phyloP scores from a whole-genome alignment of 768 basidiomycete species.

The Leccinum fibrillosum region DNA sequence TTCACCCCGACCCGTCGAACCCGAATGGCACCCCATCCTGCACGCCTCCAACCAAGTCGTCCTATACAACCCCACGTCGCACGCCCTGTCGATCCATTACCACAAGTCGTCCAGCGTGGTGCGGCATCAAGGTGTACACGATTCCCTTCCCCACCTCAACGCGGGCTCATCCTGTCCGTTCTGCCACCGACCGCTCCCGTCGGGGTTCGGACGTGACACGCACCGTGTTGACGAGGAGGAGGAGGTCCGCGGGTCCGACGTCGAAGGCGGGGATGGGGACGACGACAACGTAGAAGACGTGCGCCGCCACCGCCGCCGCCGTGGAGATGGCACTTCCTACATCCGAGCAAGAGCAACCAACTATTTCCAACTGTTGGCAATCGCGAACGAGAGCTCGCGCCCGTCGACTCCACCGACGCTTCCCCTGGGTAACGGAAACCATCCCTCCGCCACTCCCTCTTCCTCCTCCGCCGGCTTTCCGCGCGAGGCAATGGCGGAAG shows the following conservation, averaged over 20 bases:
- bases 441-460: conserved; percentile 20
- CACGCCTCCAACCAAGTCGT: conserved; percentile 86
- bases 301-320: conserved; percentile 21
- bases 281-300: conserved; percentile 22
- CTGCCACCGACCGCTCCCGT: conserved; percentile 61
- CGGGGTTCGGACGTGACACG: conserved; percentile 36
- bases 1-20: conserved; percentile 2
- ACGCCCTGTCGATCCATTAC: conserved; percentile 66
- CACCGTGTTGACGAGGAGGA: not conserved
- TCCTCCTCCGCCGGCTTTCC: conserved; percentile 39
- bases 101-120: conserved; percentile 28
- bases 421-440: conserved; percentile 17
- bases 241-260: not conserved
- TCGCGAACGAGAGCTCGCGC: conserved; percentile 61
- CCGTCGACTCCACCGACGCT: conserved; percentile 46
- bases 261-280: not conserved
- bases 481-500: conserved; percentile 78
- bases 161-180: conserved; percentile 57
- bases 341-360: conserved; percentile 54
- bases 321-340: conserved; percentile 38
- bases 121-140: not conserved
- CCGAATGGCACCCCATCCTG: conserved; percentile 74
- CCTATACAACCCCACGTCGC: conserved; percentile 81
- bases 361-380: conserved; percentile 76
- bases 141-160: conserved; percentile 18